These are phyloP conservation scores for Nakaseomyces sp. DNA, from an alignment of 1,139 yeast genomes.

Conservation along the genomic window DNA sequence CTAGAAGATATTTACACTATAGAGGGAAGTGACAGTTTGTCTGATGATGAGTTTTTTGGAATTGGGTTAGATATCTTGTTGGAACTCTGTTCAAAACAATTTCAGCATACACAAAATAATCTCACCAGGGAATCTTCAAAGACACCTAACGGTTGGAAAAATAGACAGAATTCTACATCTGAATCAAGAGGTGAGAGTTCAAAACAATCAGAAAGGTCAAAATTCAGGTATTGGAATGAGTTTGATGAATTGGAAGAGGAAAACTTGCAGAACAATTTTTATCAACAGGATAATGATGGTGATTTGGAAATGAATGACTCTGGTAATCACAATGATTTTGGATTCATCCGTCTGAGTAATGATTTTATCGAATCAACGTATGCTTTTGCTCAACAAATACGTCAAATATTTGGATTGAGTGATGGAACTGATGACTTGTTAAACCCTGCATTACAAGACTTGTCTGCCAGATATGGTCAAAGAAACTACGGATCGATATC, in stretches of 20 bases:
- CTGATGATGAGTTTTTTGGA: slow-evolving; percentile 20
- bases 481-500: slow-evolving; percentile 6
- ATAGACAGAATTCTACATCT: neutral
- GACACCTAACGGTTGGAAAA: slow-evolving; percentile 3
- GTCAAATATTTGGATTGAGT: slow-evolving; percentile 11
- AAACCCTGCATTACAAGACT: slow-evolving; percentile 2
- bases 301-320: slow-evolving; percentile 9
- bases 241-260: slow-evolving; percentile 57
- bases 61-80: slow-evolving; percentile 16
- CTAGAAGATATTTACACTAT: slow-evolving; percentile 17
- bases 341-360: slow-evolving; percentile 22
- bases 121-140: neutral
- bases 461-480: slow-evolving; percentile 8
- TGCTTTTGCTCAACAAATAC: slow-evolving; percentile 14
- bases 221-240: slow-evolving; percentile 58
- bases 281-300: slow-evolving; percentile 6
- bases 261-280: slow-evolving; percentile 25
- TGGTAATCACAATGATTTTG: slow-evolving; percentile 11
- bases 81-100: slow-evolving; percentile 11
- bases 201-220: slow-evolving; percentile 10
- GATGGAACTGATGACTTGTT: neutral
- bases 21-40: slow-evolving; percentile 10
- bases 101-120: neutral
- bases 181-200: slow-evolving; percentile 4
- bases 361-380: slow-evolving; percentile 20